Percentiles rank a stretch among this genome's conserved stretches.
These are phyloP conservation scores for Dactylorhiza incarnata DNA, from an alignment of 106 monocot species.

Conservation along the genomic window DNA sequence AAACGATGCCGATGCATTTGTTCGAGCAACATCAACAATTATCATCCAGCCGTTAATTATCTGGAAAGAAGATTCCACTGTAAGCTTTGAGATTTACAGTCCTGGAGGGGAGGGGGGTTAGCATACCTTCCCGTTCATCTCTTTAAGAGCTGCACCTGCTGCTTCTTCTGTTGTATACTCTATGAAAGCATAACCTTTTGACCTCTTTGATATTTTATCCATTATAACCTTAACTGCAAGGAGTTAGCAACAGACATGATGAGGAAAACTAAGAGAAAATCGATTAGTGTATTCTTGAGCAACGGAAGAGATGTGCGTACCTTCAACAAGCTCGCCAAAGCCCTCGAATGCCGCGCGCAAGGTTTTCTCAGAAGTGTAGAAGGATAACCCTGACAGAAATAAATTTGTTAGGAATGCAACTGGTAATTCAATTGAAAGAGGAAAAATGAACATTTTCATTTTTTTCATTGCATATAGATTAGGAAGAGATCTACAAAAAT, in stretches of 20 bases:
- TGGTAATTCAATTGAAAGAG: not conserved
- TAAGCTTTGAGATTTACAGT: not conserved
- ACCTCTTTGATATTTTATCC: conserved; percentile 97
- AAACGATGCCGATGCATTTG: conserved; percentile 31
- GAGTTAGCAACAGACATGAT: conserved; percentile 2
- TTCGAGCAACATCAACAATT: conserved; percentile 86
- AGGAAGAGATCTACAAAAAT: no score
- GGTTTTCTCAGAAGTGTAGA: conserved; percentile 98
- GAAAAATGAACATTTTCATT: not conserved
- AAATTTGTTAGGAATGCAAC: not conserved
- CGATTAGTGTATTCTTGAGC: not conserved
- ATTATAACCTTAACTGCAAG: conserved; percentile 85
- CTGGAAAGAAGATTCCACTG: conserved; percentile 27
- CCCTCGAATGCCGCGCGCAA: conserved; percentile 83
- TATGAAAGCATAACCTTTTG: conserved; percentile 92
- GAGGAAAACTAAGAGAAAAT: not conserved
- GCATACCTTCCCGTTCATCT: conserved; percentile 96
- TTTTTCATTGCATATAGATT: no score
- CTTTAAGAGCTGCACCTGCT: conserved; percentile 71
- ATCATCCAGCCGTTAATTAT: conserved; percentile 99
- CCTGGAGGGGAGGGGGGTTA: not conserved
- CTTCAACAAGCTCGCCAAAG: conserved; percentile 90
- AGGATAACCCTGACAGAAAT: conserved; percentile 60
- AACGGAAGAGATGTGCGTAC: conserved; percentile 10
- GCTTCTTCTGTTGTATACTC: conserved; percentile 93